Percentiles rank a stretch among this genome's conserved stretches.
phyloP scores from a whole-genome alignment of 108 stramenopile species.

The Skeletonema costatum region DNA sequence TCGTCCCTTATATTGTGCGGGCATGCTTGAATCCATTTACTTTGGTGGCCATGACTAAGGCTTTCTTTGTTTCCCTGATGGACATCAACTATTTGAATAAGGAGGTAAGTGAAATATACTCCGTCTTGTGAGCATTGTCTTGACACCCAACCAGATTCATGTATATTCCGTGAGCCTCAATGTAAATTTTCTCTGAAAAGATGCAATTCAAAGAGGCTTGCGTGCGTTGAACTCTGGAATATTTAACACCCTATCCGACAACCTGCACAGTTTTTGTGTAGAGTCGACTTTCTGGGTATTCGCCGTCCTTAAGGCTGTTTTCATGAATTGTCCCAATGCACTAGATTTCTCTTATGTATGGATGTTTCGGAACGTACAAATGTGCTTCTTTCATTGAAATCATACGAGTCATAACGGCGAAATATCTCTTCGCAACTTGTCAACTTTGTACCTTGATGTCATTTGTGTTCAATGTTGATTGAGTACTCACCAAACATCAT shows the following conservation, averaged over 20 bases:
- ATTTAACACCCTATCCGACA: slow-evolving; percentile 8
- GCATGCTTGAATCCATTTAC: slow-evolving; percentile 85
- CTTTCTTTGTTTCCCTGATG: slow-evolving; percentile 71
- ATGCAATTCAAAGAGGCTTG: slow-evolving; percentile 9
- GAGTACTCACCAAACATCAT: neutral
- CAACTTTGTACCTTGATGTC: neutral
- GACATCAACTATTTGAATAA: slow-evolving; percentile 67
- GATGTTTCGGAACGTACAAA: slow-evolving; percentile 51
- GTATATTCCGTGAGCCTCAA: slow-evolving; percentile 41
- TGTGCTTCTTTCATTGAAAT: slow-evolving; percentile 67
- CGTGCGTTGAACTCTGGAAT: slow-evolving; percentile 50
- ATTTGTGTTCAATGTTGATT: neutral
- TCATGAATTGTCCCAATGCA: slow-evolving; percentile 27
- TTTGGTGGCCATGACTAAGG: slow-evolving; percentile 69
- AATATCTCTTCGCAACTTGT: slow-evolving; percentile 23
- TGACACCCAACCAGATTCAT: slow-evolving; percentile 24
- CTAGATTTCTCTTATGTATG: neutral
- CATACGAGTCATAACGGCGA: slow-evolving; percentile 74
- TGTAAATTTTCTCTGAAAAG: neutral
- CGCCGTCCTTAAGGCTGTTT: slow-evolving; percentile 71
- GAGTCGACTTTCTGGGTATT: slow-evolving; percentile 8
- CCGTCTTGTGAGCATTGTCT: neutral
- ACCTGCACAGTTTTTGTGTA: slow-evolving; percentile 35
- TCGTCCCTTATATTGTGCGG: slow-evolving; percentile 76
- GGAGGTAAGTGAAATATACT: slow-evolving; percentile 49